These are phyloP conservation scores for Manihot esculenta DNA, from an alignment of 441 rosid species.

Conservation along the genomic window DNA sequence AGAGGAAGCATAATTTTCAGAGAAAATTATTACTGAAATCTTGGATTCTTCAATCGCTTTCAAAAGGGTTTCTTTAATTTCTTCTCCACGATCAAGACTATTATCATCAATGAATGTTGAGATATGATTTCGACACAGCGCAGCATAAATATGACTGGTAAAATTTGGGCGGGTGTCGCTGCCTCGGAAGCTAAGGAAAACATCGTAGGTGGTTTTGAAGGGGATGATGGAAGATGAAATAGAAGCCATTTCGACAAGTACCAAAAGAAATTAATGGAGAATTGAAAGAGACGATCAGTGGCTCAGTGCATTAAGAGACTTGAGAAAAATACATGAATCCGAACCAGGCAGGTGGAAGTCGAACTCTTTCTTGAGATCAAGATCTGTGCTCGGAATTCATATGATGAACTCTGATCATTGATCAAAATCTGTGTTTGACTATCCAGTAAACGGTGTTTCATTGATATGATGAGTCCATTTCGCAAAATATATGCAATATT, in stretches of 20 bases:
- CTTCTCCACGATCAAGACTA: conserved; percentile 14
- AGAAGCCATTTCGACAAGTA: background rate
- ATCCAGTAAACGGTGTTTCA: no score
- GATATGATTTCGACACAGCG: background rate
- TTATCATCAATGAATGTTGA: conserved; percentile 1
- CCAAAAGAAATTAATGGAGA: background rate
- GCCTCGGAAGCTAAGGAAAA: conserved; percentile 12
- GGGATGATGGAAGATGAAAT: background rate
- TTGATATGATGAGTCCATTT: no score
- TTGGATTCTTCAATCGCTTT: conserved; percentile 19
- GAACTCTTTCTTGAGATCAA: no score
- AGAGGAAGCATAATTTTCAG: conserved; percentile 19
- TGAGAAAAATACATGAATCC: no score
- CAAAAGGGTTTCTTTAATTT: background rate
- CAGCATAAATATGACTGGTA: conserved; percentile 9
- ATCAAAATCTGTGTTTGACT: no score
- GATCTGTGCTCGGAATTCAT: no score
- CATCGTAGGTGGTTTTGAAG: background rate
- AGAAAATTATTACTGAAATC: conserved; percentile 14
- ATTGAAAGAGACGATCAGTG: background rate
- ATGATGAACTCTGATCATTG: no score
- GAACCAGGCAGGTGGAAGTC: no score
- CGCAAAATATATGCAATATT: no score
- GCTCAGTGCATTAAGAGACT: no score
- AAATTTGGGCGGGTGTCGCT: conserved; percentile 11